Evolutionary conservation across 768 basidiomycete species (phyloP).

Genomic region (Chlorophyllum brunneum): DNA sequence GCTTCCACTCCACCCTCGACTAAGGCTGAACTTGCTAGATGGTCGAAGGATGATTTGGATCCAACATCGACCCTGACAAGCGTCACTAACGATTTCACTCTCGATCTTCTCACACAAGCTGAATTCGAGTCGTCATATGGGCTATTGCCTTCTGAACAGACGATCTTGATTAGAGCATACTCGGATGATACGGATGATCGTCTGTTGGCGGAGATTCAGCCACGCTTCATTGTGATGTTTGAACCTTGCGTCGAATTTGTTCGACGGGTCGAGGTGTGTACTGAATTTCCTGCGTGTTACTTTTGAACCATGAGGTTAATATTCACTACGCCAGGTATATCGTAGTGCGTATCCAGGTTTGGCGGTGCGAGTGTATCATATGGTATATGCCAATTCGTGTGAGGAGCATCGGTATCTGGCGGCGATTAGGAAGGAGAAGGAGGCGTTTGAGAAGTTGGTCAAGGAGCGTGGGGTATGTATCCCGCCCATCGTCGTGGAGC

Average conservation of each 20-base stretch:
- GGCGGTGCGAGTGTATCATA: slow-evolving; percentile 87
- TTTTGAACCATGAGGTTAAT: background rate
- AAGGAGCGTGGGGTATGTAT: slow-evolving; percentile 81
- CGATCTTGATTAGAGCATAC: slow-evolving; percentile 83
- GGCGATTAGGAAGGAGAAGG: slow-evolving; percentile 85
- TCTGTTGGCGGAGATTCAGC: slow-evolving; percentile 80
- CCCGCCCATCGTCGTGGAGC: background rate
- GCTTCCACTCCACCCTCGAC: background rate
- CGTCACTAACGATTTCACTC: slow-evolving; percentile 19
- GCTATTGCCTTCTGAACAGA: slow-evolving; percentile 70
- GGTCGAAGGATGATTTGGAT: background rate
- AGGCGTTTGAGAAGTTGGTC: slow-evolving; percentile 89
- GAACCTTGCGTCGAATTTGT: slow-evolving; percentile 94
- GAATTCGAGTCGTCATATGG: slow-evolving; percentile 83
- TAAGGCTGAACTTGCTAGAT: too few relatives aligned
- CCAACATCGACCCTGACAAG: slow-evolving; percentile 10
- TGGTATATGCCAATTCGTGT: slow-evolving; percentile 89
- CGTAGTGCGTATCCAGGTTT: slow-evolving; percentile 80
- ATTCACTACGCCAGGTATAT: slow-evolving; percentile 58
- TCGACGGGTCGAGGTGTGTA: slow-evolving; percentile 79
- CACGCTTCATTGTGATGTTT: slow-evolving; percentile 92
- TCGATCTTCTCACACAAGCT: slow-evolving; percentile 25
- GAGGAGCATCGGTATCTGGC: slow-evolving; percentile 96
- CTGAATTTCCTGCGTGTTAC: background rate
- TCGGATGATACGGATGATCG: slow-evolving; percentile 92